Evolutionary conservation across 495 filamentous ascomycete genomes (phyloP), one percentile per base, ranked within the genome.

Genomic region (Penicillium coffeae): DNA sequence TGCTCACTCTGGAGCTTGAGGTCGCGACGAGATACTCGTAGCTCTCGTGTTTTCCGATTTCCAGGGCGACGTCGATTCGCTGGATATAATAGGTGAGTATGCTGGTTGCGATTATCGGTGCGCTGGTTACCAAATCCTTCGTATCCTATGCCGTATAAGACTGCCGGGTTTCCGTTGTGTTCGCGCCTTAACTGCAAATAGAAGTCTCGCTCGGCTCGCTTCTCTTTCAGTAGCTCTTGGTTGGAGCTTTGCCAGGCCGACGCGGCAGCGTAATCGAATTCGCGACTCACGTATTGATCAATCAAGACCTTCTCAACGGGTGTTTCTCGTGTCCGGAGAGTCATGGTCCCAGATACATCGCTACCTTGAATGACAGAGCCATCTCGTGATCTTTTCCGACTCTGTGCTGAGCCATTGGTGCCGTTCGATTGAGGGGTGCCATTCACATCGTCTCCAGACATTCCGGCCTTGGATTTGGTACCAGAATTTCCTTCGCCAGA

Each of bases 81-180:
- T 21, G 89, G 90, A 69, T 96, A 97, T 45, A 91, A 64, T 32
- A 96, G 63, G 51, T 74, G 74, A n/a, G 73, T 71, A 21, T 68
- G 67, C 52, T 72, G 69, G 45, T 72, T 72, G 21, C 66, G 66
- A 39, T 72, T 70, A 60, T 95, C 88, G 15, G 89, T 95, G 47
- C 75, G 76, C 21, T 84, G 81, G 64, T 96, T 98, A 32, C 90
- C 93, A 64, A 88, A 94, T 34, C 91, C 94, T 60, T 77, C 82
- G 62, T 94, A 98, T 42, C 93, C 93, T 47, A 84, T 74, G 34
- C 93, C 93, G 60, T 82, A 88, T 14, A 88, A 63, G 1, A 73
- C 74, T 22, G 72, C 83, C 9, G 85, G 84, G 57, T 85, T 75
- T 38, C 60, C 47, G 27, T 75, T 66, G 34, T 75, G 74, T 43